Percentiles rank a stretch among this genome's conserved stretches.
Conservation (phyloP, 2,329 filamentous ascomycete species). For the Fusarium sp. region DNA sequence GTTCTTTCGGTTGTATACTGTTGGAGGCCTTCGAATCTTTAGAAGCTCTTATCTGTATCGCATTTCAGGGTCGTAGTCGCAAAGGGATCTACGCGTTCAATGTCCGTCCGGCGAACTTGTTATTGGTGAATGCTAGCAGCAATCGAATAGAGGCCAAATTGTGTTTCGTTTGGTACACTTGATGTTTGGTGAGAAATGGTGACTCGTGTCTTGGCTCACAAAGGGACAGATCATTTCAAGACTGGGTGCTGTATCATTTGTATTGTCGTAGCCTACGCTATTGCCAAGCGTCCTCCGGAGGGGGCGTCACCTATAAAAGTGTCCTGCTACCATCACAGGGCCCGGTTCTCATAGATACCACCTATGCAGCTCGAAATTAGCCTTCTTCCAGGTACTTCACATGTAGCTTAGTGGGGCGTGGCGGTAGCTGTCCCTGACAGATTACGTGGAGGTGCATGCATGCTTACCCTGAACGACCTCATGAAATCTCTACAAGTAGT, state of each 20-base stretch:
- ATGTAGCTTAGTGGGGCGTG: conserved; percentile 7
- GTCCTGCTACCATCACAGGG: not conserved
- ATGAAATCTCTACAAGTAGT: not conserved
- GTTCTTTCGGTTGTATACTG: conserved; percentile 4
- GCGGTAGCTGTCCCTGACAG: conserved; percentile 15
- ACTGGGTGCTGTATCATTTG: conserved; percentile 25
- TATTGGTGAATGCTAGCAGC: not conserved
- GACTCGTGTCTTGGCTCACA: conserved; percentile 22
- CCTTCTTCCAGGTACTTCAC: not conserved
- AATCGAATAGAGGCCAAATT: not conserved
- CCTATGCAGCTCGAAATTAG: rapidly evolving
- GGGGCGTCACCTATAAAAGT: conserved; percentile 1
- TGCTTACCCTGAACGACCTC: conserved; percentile 16
- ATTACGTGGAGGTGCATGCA: conserved; percentile 29
- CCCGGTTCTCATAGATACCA: conserved; percentile 4
- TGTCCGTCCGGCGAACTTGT: conserved; percentile 35
- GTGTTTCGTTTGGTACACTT: conserved; percentile 1
- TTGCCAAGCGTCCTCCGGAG: conserved; percentile 23
- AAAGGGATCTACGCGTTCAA: conserved; percentile 30
- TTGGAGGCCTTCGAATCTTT: conserved; percentile 21
- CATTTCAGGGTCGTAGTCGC: conserved; percentile 33
- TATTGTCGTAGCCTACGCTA: conserved; percentile 29
- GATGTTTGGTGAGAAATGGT: conserved; percentile 15
- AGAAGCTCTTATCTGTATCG: conserved; percentile 28
- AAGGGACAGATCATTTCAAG: conserved; percentile 38